Evolutionary conservation across 1,139 yeast genomes (phyloP), one percentile per base, ranked within the genome.

Genomic region (Suhomyces maxii): DNA sequence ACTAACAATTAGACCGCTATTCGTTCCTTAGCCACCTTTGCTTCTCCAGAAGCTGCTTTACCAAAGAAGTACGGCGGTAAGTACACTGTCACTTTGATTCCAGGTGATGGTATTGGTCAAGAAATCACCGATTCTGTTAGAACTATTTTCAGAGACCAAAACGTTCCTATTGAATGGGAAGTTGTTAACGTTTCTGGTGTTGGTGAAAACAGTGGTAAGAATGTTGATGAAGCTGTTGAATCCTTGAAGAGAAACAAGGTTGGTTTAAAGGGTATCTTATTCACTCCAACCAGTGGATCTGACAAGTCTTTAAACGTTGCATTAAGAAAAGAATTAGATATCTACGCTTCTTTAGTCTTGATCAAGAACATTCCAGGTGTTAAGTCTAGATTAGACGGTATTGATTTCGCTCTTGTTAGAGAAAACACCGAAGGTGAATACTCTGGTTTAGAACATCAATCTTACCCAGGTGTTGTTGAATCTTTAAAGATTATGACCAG

Each of bases 391-490:
- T 82, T 89, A 67, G 80, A 84, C 53, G 90, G 88, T 56, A 88
- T 91, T 56, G 98, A 91, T 75, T 82, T 91, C 68, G 97, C 91
- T 41, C 80, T 93, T 56, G 95, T 93, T 64, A 89, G 99, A 80
- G 99, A 93, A 76, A 93, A 93, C 82, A 80, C 81, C 57, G 98
- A 93, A 77, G 98, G 97, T 77, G 99, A 93, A 75, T 93, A 90
- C 79, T 90, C 98, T 48, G 99, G 99, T 62, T 81, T 93, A 65
- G 99, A 93, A 79, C 98, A 93, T 76, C 95, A 88, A 73, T 89
- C 97, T 42, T 95, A 89, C 64, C 96, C 96, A 57, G 99, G 97
- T 71, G 97, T 91, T 55, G 98, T 93, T 58, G 98, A 93, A 79
- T 89, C 97, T 38, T 79, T 93, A 63, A 93, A 93, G 79, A 88